Percentiles rank a stretch among this genome's conserved stretches.
These are phyloP conservation scores for Amanita rubescens DNA, from an alignment of 768 basidiomycete species.

Conservation along the genomic window DNA sequence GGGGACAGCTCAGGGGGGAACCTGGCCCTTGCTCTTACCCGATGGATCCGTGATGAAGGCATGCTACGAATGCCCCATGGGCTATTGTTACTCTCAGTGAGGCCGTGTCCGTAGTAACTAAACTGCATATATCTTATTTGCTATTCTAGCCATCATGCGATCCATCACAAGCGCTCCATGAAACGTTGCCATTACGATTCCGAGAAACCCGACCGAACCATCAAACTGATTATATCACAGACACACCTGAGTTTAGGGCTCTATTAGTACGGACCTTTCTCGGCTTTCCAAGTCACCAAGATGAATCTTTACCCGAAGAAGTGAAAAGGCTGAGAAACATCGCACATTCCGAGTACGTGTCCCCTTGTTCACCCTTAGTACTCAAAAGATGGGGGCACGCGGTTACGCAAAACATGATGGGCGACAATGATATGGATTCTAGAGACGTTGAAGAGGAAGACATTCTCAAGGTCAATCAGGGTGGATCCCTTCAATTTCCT, in stretches of 20 bases:
- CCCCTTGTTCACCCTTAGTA: constrained; percentile 32
- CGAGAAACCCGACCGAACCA: constrained; percentile 44
- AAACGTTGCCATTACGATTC: constrained; percentile 39
- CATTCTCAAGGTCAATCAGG: not conserved
- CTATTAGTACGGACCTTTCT: constrained; percentile 48
- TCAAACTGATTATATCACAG: constrained; percentile 42
- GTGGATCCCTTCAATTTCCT: constrained; percentile 16
- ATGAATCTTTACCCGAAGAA: constrained; percentile 15
- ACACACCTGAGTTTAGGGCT: constrained; percentile 46
- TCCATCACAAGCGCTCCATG: constrained; percentile 39
- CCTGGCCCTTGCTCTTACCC: constrained; percentile 40
- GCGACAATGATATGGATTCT: not conserved
- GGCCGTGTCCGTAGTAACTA: constrained; percentile 1
- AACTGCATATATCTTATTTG: not conserved
- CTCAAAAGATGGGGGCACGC: constrained; percentile 31
- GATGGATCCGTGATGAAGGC: constrained; percentile 48
- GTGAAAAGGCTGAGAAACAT: constrained; percentile 18
- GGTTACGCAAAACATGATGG: constrained; percentile 24
- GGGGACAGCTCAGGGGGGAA: constrained; percentile 54
- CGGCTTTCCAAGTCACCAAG: constrained; percentile 25
- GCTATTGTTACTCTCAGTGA: constrained; percentile 38
- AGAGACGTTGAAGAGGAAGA: not conserved
- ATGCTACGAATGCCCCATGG: constrained; percentile 37
- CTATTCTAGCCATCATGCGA: constrained; percentile 19
- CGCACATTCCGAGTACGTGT: constrained; percentile 35